Percentiles rank a stretch among this genome's conserved stretches.
Conservation (phyloP, 148 eudicot genomes). For the Talinum fruticosum region DNA sequence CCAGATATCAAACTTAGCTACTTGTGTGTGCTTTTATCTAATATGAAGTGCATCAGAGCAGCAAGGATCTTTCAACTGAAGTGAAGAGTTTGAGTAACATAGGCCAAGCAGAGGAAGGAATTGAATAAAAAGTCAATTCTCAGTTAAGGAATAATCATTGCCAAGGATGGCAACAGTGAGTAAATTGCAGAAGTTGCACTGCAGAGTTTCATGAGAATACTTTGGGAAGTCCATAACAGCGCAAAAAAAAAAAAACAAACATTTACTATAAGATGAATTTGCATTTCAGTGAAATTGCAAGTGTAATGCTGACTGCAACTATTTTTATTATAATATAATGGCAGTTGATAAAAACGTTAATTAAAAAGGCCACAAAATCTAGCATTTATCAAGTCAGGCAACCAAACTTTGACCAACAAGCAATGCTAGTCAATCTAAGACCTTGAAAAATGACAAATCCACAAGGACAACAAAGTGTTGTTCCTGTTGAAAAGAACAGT, state of each 20-base stretch:
- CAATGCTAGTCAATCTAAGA: neutral
- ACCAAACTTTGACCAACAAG: neutral
- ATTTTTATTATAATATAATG: neutral
- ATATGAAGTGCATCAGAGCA: too few species aligned
- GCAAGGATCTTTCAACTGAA: neutral
- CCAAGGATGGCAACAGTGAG: neutral
- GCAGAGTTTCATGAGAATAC: neutral
- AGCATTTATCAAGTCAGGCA: neutral
- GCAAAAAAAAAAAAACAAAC: too few species aligned
- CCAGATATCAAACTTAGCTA: neutral
- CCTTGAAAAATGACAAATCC: neutral
- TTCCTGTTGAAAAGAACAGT: too few species aligned
- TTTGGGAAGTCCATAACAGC: neutral
- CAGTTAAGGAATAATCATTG: neutral
- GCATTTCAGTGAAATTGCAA: neutral
- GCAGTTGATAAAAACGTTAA: too few species aligned
- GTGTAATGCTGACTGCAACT: neutral
- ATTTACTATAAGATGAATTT: neutral
- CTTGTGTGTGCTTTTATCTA: too few species aligned
- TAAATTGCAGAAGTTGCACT: neutral
- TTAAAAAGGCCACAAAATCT: too few species aligned
- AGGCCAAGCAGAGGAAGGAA: too few species aligned
- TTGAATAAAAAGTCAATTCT: neutral
- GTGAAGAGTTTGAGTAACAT: neutral
- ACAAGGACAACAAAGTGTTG: neutral